Evolutionary conservation across 352 stramenopile genomes (phyloP).

Genomic region (Phytophthora kernoviae): DNA sequence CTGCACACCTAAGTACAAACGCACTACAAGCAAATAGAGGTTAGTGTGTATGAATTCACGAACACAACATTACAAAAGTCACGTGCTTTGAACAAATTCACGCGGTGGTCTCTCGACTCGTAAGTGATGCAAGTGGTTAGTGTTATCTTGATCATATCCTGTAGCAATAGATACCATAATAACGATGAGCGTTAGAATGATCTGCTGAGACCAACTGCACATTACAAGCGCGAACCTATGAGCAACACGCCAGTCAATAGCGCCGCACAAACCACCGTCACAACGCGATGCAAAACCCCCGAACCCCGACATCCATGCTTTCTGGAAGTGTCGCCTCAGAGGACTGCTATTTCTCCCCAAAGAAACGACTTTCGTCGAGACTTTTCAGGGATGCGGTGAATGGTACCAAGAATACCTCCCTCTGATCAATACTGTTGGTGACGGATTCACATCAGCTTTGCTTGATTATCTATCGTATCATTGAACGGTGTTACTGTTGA

Average conservation of each 20-base stretch:
- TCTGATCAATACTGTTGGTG: background rate
- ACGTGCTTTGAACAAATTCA: constrained; percentile 20
- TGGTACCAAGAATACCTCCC: background rate
- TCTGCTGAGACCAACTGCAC: background rate
- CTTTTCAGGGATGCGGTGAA: background rate
- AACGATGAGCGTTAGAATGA: background rate
- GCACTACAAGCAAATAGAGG: constrained; percentile 26
- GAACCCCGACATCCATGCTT: constrained; percentile 2
- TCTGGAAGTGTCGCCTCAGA: background rate
- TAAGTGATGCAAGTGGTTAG: constrained; percentile 5
- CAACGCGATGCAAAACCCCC: constrained; percentile 1
- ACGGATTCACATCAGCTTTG: no score
- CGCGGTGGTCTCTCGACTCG: constrained; percentile 8
- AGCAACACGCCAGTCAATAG: constrained; percentile 14
- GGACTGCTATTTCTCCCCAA: background rate
- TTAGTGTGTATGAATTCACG: background rate
- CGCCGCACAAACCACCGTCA: background rate
- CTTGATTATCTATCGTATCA: background rate
- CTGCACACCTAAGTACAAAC: constrained; percentile 63
- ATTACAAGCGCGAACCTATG: constrained; percentile 5
- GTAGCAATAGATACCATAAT: background rate
- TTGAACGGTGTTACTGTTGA: background rate
- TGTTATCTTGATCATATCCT: background rate
- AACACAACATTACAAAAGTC: background rate
- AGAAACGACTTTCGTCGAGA: background rate